Evolutionary conservation across 2,329 filamentous ascomycete genomes (phyloP).

Genomic region (Colletotrichum falcatum): DNA sequence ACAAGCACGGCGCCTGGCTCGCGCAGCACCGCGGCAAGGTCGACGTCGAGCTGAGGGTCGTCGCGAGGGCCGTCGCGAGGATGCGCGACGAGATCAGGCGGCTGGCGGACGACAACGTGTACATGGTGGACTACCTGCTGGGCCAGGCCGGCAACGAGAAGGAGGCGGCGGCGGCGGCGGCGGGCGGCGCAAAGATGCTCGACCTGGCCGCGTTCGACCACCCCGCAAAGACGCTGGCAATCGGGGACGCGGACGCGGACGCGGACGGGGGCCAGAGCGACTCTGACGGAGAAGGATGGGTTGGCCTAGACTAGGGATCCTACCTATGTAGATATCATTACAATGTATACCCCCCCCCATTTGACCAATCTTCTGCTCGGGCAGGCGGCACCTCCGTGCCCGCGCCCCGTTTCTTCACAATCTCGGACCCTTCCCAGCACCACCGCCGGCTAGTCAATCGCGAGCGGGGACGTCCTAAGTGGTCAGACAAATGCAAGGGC

Average conservation of each 20-base stretch:
- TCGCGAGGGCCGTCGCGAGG: constrained; percentile 82
- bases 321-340: constrained; percentile 39
- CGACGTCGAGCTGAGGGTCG: constrained; percentile 85
- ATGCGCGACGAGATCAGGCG: constrained; percentile 86
- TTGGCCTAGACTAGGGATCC: constrained; percentile 58
- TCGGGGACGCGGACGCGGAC: constrained; percentile 32
- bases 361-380: constrained; percentile 9
- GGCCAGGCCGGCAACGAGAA: constrained; percentile 58
- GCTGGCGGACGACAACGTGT: constrained; percentile 88
- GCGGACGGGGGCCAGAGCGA: constrained; percentile 50
- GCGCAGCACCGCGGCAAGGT: constrained; percentile 83
- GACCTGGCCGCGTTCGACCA: constrained; percentile 41
- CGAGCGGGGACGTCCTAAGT: constrained; percentile 32
- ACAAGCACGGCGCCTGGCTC: constrained; percentile 86
- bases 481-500: neutral
- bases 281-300: constrained; percentile 59
- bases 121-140: constrained; percentile 86
- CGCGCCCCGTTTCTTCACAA: neutral
- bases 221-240: constrained; percentile 32
- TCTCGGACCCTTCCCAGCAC: neutral
- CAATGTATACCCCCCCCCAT: constrained; percentile 41
- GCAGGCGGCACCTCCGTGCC: too few species aligned
- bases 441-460: constrained; percentile 24
- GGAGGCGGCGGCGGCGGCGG: constrained; percentile 34
- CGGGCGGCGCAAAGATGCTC: constrained; percentile 43